Evolutionary conservation across 1,284 basidiomycete genomes (phyloP), one percentile per base, ranked within the genome.

Genomic region (Apiotrichum veenhuisii): DNA sequence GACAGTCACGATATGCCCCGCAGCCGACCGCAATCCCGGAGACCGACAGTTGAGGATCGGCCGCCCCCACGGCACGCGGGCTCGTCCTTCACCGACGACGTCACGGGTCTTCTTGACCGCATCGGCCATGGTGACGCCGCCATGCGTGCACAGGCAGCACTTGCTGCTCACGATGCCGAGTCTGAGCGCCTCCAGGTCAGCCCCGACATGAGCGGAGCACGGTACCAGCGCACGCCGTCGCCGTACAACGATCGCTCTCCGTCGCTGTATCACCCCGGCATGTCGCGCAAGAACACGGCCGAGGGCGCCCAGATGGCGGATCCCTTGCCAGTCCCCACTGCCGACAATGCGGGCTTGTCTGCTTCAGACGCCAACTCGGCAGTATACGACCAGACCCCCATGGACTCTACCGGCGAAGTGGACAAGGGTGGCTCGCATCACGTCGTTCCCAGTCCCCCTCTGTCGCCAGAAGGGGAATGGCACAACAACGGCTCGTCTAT

Each of bases 21-120:
- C 20, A 48, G 33, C 33, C 46, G 46, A 12, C 20, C 46, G 14
- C 45, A 20, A 34, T 54, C 46, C 26, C 43, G 51, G 38, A 48
- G 46, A 30, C 46, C 20, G 14, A 34, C 46, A 2, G 30, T 30
- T 7, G 34, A 48, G 5, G 46, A 48, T 5, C n/a, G 42, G 12
- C 42, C 42, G 15, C 11, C 46, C n/a, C 40, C 47, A 26, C 47
- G 48, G 40, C 40, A 55, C 26, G 46, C 47, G 20, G 53, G 53
- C 22, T 42, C 61, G 17, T 71, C 66, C 30, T 75, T 75, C 64
- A 67, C 67, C 14, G 64, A 71, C 52, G 70, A 74, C 49, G 70
- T 77, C 27, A 58, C 57, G 12, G 60, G 60, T 10, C 45, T 62
- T 3, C 52, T 62, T 14, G 57, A 62, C 40, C 50, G 57, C 22